Base-by-base conservation (phyloP, 2,329 filamentous ascomycete genomes). In the Paecilomyces niveus region DNA sequence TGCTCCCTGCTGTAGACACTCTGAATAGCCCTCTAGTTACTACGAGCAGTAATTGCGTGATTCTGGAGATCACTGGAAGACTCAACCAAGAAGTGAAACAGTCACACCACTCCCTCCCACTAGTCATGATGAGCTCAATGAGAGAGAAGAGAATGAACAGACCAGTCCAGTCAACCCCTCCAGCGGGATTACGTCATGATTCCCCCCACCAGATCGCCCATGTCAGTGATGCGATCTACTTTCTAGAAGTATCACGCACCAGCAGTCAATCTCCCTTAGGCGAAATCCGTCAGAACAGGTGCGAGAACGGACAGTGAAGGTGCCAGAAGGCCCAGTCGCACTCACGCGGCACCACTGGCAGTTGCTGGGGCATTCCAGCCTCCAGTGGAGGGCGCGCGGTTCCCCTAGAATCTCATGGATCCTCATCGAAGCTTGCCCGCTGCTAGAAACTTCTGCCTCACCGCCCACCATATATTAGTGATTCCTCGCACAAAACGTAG, bases 381-480 rank as follows among this genome's bases (percentile, higher is more conserved):
- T 21, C 32, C 45, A 54, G 54, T 56, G 54, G 54, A 55, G 51
- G 31, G 21, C 11, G n/a, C 32, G 15, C 26, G 53, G 68, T 69
- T 70, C 63, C 29, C 51, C 57, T 74, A 69, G 72, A 74, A 74
- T 58, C 68, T 52, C 60, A 68, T 72, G 69, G 72, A 74, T 68
- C 57, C 61, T 62, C 63, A 59, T 74, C 67, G 73, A 76, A 76
- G 64, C 68, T 63, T 57, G 52, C 59, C 62, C 26, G 63, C 65
- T 71, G 67, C 73, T 76, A 75, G 74, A 76, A 76, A 67, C 71
- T 75, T 75, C 70, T 67, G 67, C 58, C 68, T 70, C 72, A 75
- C 74, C 72, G 70, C 73, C 73, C 70, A 66, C 39, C 67, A 62
- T 76, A 75, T 76, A 76, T 74, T 64, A 72, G 66, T 66, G 67